Conservation (phyloP, 2,329 filamentous ascomycete species). For the Phoma herbarum region DNA sequence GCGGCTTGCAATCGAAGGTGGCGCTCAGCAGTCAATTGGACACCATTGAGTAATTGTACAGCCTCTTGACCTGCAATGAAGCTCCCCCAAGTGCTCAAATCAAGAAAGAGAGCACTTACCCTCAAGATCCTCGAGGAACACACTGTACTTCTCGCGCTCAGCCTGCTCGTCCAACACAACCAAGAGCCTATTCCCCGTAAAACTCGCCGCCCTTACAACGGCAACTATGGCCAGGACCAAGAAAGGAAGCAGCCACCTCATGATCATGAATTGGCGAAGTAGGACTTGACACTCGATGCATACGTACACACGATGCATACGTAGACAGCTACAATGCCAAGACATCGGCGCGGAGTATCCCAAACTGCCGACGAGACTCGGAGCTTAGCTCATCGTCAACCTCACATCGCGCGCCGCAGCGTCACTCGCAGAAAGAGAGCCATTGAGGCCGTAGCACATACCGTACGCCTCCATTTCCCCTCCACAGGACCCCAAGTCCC, state of each 20-base stretch:
- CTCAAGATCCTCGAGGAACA: conserved; percentile 77
- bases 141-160: conserved; percentile 83
- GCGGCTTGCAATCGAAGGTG: conserved; percentile 9
- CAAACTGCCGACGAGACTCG: conserved; percentile 6
- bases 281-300: conserved; percentile 26
- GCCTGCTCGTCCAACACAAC: conserved; percentile 84
- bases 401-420: conserved; percentile 20
- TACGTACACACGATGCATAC: conserved; percentile 23
- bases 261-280: conserved; percentile 56
- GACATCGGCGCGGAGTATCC: conserved; percentile 26
- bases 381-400: conserved; percentile 7
- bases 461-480: conserved; percentile 12
- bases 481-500: neutral
- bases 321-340: conserved; percentile 46
- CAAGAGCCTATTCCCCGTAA: conserved; percentile 79
- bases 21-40: neutral
- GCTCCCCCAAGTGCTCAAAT: neutral
- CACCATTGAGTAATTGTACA: neutral
- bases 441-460: conserved; percentile 30
- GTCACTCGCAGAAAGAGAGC: conserved; percentile 22
- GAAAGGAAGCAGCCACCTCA: conserved; percentile 79
- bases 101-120: conserved; percentile 58
- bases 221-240: conserved; percentile 72
- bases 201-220: conserved; percentile 78
- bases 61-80: neutral